Evolutionary conservation across 2,329 filamentous ascomycete species (phyloP).

Genomic region (Botrytis deweyae): DNA sequence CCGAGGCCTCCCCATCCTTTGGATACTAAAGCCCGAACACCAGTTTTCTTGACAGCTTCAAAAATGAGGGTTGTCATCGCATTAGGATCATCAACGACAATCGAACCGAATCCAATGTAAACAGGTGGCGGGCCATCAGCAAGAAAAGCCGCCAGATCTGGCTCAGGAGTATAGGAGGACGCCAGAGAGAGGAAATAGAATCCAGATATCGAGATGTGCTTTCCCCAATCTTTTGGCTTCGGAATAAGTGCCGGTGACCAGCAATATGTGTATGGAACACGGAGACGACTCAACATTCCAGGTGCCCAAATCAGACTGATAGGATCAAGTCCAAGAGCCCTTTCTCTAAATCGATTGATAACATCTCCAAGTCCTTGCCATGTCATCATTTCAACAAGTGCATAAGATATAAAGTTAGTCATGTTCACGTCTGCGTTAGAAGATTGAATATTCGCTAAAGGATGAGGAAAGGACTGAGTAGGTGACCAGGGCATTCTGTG

Average conservation of each 20-base stretch:
- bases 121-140: conserved; percentile 68
- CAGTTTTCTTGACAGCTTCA: conserved; percentile 63
- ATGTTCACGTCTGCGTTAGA: conserved; percentile 62
- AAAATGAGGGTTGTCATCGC: conserved; percentile 70
- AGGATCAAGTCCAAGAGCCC: conserved; percentile 70
- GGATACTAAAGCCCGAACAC: conserved; percentile 76
- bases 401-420: conserved; percentile 68
- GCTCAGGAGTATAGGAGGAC: conserved; percentile 63
- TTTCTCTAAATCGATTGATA: conserved; percentile 82
- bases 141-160: conserved; percentile 66
- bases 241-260: conserved; percentile 80
- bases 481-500: conserved; percentile 66
- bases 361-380: conserved; percentile 83
- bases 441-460: conserved; percentile 65
- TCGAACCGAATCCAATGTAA: conserved; percentile 82
- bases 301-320: conserved; percentile 82
- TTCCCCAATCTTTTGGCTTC: conserved; percentile 74
- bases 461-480: conserved; percentile 69
- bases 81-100: conserved; percentile 75
- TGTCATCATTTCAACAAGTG: conserved; percentile 68
- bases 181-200: conserved; percentile 74
- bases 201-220: conserved; percentile 69
- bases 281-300: conserved; percentile 71
- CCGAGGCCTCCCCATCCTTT: conserved; percentile 88
- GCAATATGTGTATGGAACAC: conserved; percentile 85